Conservation (phyloP, 2,329 filamentous ascomycete species). For the Paracorniculantispora psalliotae region DNA sequence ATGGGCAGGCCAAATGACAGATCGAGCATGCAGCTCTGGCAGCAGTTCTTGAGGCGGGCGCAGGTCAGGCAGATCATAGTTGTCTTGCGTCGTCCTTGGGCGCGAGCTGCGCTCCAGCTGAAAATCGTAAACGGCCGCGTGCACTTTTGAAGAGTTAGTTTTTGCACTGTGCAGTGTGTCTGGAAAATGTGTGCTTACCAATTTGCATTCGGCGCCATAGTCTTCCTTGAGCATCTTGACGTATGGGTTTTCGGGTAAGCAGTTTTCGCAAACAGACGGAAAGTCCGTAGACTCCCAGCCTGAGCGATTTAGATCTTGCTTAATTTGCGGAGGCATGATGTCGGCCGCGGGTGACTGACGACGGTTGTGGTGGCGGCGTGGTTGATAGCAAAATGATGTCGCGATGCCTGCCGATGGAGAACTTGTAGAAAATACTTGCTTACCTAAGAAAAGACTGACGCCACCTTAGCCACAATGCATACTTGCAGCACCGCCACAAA, state of each 20-base stretch:
- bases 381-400: neutral
- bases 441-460: neutral
- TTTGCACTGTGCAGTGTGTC: neutral
- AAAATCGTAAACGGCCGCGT: constrained; percentile 96
- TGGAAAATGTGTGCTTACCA: constrained; percentile 32
- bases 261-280: constrained; percentile 85
- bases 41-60: constrained; percentile 96
- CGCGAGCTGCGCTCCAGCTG: constrained; percentile 88
- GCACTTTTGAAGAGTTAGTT: constrained; percentile 45
- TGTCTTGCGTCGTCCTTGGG: constrained; percentile 78
- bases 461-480: neutral
- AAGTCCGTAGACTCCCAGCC: constrained; percentile 95
- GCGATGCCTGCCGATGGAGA: neutral
- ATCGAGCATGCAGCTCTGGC: constrained; percentile 98
- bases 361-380: neutral
- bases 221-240: constrained; percentile 99
- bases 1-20: constrained; percentile 93
- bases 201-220: constrained; percentile 79
- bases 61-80: constrained; percentile 97
- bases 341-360: neutral
- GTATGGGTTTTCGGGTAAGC: constrained; percentile 92
- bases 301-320: constrained; percentile 89
- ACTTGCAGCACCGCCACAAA: neutral
- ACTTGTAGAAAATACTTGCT: neutral
- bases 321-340: constrained; percentile 82